Base-by-base conservation (phyloP, 768 basidiomycete species). In the Punctularia strigosozonata region DNA sequence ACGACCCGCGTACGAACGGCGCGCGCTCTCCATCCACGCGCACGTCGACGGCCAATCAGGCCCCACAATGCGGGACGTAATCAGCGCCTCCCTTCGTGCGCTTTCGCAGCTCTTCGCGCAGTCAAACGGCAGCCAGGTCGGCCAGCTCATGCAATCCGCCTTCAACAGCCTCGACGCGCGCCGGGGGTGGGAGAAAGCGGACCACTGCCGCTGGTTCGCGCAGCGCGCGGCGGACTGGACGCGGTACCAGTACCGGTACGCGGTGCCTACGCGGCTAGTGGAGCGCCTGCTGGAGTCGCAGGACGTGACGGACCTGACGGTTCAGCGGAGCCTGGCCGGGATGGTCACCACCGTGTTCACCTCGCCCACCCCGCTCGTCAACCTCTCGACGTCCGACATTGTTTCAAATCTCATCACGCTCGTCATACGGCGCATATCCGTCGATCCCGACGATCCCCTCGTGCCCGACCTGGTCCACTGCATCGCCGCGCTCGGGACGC, bases 201-300 rank as follows among this genome's bases (percentile, higher is more conserved):
- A 76, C 5, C 77, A 88, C 49, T 92, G 80, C 51, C 72, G 77
- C 40, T 97, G 90, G 90, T 66, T 88, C 41, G 75, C 80, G 10
- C 72, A 77, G 42, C 79, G 73, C 50, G 68, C 74, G 4, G 77
- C 77, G n/a, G 80, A 87, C 49, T 92, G 87, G 84, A 73, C 85
- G 4, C 87, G 85, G 52, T 88, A 92, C 46, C 92, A 92, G 54
- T 92, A 92, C 57, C 82, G 92, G 19, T 94, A 86, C 50, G 82
- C 81, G 19, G 75, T 95, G 5, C 87, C 91, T 3, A 85, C 87
- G 1, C 74, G 79, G 53, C 63, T 94, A 3, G 77, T 94, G 10
- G 89, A 92, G 50, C 70, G 72, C 19, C 69, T 95, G 4, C 65
- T 77, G 17, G 68, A 73, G 44, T 69, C 68, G 33, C 78, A 74